Conservation (phyloP, 2,329 filamentous ascomycete genomes). For the Pyrenochaeta sp. region DNA sequence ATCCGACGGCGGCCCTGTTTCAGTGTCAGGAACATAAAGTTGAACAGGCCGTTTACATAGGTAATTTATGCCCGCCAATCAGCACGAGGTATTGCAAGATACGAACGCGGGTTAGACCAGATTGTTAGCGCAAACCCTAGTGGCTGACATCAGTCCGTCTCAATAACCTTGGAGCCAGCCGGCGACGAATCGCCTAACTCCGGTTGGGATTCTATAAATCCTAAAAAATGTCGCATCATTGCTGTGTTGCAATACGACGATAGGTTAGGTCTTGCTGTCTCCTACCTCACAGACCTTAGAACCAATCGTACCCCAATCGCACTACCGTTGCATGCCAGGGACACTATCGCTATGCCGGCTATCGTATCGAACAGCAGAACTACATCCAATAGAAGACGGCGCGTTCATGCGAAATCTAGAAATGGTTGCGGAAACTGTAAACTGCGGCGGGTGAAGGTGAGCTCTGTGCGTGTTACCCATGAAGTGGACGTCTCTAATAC, state of each 20-base stretch:
- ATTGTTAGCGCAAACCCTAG: neutral
- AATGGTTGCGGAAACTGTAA: conserved; percentile 67
- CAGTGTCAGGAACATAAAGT: too few species aligned
- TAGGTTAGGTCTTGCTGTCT: neutral
- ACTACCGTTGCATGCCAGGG: neutral
- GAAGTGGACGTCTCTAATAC: conserved; percentile 3
- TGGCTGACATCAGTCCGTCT: neutral
- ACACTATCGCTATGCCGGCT: neutral
- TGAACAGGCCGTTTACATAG: too few species aligned
- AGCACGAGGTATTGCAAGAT: neutral
- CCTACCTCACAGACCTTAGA: neutral
- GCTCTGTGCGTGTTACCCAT: conserved; percentile 9
- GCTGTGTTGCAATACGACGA: neutral
- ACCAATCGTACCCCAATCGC: neutral
- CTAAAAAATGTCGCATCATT: neutral
- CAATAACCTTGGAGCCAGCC: neutral
- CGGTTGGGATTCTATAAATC: neutral
- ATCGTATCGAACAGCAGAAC: conserved; percentile 12
- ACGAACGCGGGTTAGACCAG: conserved; percentile 15
- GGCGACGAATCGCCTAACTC: conserved; percentile 2
- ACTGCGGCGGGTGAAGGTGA: conserved; percentile 62
- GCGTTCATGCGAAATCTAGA: conserved; percentile 62
- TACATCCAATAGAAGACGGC: conserved; percentile 28
- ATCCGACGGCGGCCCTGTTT: too few species aligned
- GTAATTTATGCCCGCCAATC: conserved; percentile 4